Evolutionary conservation across 208 protist genomes (phyloP).

Genomic region (Leishmania aethiopica): DNA sequence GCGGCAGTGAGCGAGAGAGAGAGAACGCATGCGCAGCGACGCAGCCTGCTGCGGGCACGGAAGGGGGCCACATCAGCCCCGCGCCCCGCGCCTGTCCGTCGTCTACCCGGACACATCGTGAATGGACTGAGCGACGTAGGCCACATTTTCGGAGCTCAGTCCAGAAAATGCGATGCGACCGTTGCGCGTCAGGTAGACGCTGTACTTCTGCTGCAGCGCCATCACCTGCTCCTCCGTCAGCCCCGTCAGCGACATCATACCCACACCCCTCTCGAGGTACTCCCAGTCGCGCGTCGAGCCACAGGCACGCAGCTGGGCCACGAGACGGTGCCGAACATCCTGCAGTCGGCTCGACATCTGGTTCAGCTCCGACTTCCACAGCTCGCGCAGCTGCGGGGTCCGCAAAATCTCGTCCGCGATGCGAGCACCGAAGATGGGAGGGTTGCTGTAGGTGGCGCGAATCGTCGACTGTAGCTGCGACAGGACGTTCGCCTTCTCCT

Average conservation of each 20-base stretch:
- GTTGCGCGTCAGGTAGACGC: constrained; percentile 80
- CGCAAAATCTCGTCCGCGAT: constrained; percentile 92
- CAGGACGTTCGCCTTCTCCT: constrained; percentile 73
- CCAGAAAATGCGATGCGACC: constrained; percentile 81
- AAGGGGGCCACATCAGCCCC: background rate
- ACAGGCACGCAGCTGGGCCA: constrained; percentile 55
- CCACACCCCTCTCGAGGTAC: constrained; percentile 94
- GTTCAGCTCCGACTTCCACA: constrained; percentile 90
- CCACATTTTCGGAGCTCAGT: constrained; percentile 67
- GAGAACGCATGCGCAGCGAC: background rate
- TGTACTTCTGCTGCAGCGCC: constrained; percentile 49
- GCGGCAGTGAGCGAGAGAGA: background rate
- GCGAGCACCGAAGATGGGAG: constrained; percentile 94
- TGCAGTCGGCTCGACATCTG: constrained; percentile 85
- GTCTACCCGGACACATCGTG: constrained; percentile 53
- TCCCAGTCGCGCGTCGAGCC: constrained; percentile 84
- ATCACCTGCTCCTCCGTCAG: constrained; percentile 81
- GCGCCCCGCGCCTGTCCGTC: background rate
- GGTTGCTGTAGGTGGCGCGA: constrained; percentile 96
- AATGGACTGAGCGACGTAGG: constrained; percentile 75
- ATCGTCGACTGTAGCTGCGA: constrained; percentile 94
- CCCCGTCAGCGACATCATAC: constrained; percentile 97
- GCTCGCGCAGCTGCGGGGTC: constrained; percentile 55
- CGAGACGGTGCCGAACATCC: constrained; percentile 61
- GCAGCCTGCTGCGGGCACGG: background rate